Evolutionary conservation across 2,329 filamentous ascomycete genomes (phyloP), one percentile per base, ranked within the genome.

Genomic region (Elsinoe australis): DNA sequence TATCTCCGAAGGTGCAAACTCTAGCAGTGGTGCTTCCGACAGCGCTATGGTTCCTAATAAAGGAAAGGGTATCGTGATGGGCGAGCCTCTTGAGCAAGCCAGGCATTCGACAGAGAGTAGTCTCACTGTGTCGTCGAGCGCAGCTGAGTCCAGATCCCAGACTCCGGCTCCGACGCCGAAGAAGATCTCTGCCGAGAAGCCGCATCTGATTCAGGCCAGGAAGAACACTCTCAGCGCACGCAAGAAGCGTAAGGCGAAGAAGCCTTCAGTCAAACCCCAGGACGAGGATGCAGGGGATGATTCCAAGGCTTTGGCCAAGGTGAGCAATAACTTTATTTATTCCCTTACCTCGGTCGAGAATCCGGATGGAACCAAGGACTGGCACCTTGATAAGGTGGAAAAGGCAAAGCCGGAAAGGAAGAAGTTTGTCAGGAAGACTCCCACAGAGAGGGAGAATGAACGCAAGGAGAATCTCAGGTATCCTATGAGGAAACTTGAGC

Each of bases 381-480:
- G 9, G 19, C 28, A 6, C 12, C 4, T 53, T 51, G 51, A 29
- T 41, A 8, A 59, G 56, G 44, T 49, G 46, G 18, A 54, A 51
- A 33, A 53, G 52, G 50, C 19, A 9, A 29, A 50, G 51, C 28
- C 28, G 12, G 45, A 22, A 48, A 49, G 15, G 42, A 34, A 21
- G 42, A 47, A 21, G 34, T 31, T 42, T 5, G 29, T 35, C 14
- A 14, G 22, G 67, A 61, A 70, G 26, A 42, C 46, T 12, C 17
- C 24, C 12, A 36, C 34, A 8, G 21, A 48, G 34, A 44, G 39
- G 28, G 39, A 44, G 39, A 44, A 44, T 44, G 24, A 44, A 26
- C 39, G 39, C 26, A 44, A 29, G 26, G 39, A 44, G 14, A 44
- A 21, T 17, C 22, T 44, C 7, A 15, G 14, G 15, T 44, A 44